Conservation (phyloP, 192 early-diverging fungal species). For the Pilaira anomala region DNA sequence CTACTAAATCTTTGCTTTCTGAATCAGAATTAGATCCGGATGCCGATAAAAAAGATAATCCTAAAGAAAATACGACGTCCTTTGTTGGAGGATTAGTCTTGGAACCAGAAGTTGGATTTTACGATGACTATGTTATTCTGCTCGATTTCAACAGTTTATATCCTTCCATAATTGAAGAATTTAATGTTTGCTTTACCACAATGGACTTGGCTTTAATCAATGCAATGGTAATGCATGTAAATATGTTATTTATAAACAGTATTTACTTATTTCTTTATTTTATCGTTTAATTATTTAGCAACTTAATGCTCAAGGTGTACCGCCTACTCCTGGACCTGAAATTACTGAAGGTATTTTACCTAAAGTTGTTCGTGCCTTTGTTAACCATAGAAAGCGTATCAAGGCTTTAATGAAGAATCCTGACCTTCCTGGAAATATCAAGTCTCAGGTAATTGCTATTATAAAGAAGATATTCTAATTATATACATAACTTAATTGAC, state of each 20-base stretch:
- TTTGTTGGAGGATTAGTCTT: conserved; percentile 95
- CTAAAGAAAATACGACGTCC: not conserved
- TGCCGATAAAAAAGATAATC: conserved; percentile 11
- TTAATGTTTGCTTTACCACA: conserved; percentile 99
- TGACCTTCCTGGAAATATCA: conserved; percentile 47
- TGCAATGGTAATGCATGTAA: no score
- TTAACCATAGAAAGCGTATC: conserved; percentile 83
- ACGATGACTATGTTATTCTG: conserved; percentile 90
- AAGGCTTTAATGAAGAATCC: conserved; percentile 86
- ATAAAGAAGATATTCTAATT: no score
- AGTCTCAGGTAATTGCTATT: conserved; percentile 46
- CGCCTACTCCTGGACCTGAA: conserved; percentile 72
- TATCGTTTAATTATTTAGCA: not conserved
- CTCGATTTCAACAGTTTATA: conserved; percentile 99
- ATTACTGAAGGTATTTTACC: conserved; percentile 78
- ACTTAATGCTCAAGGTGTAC: conserved; percentile 59
- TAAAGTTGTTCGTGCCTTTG: conserved; percentile 79
- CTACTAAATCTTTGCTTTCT: not conserved
- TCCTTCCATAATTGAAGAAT: conserved; percentile 99
- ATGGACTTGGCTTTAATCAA: not conserved
- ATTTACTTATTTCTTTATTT: not conserved
- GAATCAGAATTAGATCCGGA: conserved; percentile 25
- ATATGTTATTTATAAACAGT: no score
- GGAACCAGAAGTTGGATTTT: conserved; percentile 96
- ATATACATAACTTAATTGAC: no score